Evolutionary conservation across 2,329 filamentous ascomycete genomes (phyloP).

Genomic region (Podosphaera xanthii): DNA sequence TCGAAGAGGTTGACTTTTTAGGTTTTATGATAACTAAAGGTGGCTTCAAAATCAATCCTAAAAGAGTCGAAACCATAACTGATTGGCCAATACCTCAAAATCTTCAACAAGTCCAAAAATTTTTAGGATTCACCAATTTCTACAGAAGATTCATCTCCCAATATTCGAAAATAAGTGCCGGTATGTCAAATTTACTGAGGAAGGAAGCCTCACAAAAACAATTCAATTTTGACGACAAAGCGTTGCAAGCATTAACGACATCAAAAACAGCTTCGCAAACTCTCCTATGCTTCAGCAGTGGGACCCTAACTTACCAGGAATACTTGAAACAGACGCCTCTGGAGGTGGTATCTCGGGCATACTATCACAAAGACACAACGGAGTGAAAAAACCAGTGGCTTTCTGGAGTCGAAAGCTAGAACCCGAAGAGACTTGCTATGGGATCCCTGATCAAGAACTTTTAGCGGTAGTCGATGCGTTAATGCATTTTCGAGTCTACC

Average conservation of each 20-base stretch:
- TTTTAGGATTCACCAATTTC: conserved; percentile 1
- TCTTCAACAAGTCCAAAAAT: not conserved
- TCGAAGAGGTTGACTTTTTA: not conserved
- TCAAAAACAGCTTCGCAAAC: not conserved
- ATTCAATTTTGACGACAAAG: conserved; percentile 1
- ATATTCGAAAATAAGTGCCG: not conserved
- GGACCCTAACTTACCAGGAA: conserved; percentile 1
- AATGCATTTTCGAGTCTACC: not conserved
- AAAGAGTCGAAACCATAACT: not conserved
- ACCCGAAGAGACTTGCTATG: not conserved
- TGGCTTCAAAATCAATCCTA: not conserved
- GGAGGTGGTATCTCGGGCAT: not conserved
- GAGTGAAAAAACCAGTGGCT: not conserved
- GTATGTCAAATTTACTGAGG: not conserved
- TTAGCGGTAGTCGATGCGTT: not conserved
- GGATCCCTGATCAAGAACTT: conserved; percentile 1
- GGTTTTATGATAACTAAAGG: not conserved
- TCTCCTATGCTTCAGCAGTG: not conserved
- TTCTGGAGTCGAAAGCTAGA: not conserved
- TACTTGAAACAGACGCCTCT: conserved; percentile 1
- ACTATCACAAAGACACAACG: not conserved
- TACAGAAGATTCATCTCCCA: not conserved
- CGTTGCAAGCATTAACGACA: not conserved
- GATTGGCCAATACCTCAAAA: not conserved
- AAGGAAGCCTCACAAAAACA: not conserved